phyloP scores from a whole-genome alignment of 345 rosid genomes.

The Syzygium aqueum region DNA sequence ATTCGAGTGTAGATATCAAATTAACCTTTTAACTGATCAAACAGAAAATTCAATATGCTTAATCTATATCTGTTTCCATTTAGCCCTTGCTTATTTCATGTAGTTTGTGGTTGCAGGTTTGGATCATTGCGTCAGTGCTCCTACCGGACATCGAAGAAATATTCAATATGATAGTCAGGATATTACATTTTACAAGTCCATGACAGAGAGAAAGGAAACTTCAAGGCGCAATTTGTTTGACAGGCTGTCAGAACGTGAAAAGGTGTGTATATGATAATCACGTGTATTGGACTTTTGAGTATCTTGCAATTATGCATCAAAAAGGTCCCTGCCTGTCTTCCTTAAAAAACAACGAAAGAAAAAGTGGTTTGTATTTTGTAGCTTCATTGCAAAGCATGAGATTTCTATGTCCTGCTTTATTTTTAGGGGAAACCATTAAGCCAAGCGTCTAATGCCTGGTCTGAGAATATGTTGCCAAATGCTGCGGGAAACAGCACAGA shows the following conservation, averaged over 20 bases:
- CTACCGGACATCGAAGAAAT: constrained; percentile 21
- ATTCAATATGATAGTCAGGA: constrained; percentile 33
- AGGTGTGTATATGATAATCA: constrained; percentile 38
- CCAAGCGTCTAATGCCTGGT: too few relatives aligned
- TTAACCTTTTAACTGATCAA: not conserved
- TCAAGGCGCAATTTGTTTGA: constrained; percentile 51
- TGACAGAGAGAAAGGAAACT: constrained; percentile 50
- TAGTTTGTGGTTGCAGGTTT: constrained; percentile 30
- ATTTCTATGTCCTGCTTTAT: too few relatives aligned
- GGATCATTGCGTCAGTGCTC: constrained; percentile 55
- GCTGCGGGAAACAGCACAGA: too few relatives aligned
- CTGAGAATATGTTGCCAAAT: too few relatives aligned
- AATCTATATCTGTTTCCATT: not conserved
- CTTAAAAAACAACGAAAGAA: too few relatives aligned
- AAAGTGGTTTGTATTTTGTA: too few relatives aligned
- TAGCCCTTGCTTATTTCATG: not conserved
- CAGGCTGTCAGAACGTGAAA: constrained; percentile 70
- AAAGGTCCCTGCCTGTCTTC: too few relatives aligned
- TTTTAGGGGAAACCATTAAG: too few relatives aligned
- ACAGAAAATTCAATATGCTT: not conserved
- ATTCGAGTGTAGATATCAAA: not conserved
- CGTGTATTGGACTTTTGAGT: constrained; percentile 2
- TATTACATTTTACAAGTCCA: constrained; percentile 45
- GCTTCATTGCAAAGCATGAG: too few relatives aligned
- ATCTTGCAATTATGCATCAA: not conserved